A percentile compares a stretch with the other conserved stretches of the same genome.
Evolutionary conservation across 257 asterid species (phyloP).

Genomic region (Paraleonurus japonicus): DNA sequence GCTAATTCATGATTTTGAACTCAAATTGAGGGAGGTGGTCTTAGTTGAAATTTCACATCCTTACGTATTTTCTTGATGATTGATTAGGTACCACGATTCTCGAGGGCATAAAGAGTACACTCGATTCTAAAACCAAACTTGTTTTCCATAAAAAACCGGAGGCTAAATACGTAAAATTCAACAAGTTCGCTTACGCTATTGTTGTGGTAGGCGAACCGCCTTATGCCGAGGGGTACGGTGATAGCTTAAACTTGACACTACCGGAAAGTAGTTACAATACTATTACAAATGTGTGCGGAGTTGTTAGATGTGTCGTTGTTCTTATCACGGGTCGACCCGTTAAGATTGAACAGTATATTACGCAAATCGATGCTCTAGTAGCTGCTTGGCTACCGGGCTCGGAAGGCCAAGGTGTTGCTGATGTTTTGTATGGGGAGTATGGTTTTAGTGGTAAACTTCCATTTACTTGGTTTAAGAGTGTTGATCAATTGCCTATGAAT

Average conservation of each 20-base stretch:
- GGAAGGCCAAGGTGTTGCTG: constrained; percentile 45
- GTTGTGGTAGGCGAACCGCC: constrained; percentile 45
- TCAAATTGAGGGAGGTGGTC: too few species aligned
- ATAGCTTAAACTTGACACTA: constrained; percentile 38
- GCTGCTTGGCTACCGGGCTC: constrained; percentile 49
- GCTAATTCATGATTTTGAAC: too few species aligned
- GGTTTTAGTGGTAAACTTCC: constrained; percentile 38
- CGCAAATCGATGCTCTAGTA: constrained; percentile 31
- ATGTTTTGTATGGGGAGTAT: constrained; percentile 36
- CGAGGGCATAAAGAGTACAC: constrained; percentile 22
- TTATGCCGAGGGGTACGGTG: constrained; percentile 40
- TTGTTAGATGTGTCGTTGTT: constrained; percentile 35
- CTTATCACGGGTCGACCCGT: constrained; percentile 42
- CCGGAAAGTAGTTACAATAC: constrained; percentile 10
- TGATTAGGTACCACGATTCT: constrained; percentile 44
- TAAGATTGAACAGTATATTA: constrained; percentile 32
- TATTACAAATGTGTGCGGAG: constrained; percentile 30
- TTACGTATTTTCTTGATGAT: too few species aligned
- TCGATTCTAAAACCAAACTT: constrained; percentile 25
- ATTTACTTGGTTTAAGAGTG: constrained; percentile 41
- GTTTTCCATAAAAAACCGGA: constrained; percentile 26
- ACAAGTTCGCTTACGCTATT: constrained; percentile 33
- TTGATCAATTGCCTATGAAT: constrained; percentile 44
- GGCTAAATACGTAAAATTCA: constrained; percentile 19
- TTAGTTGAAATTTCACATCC: too few species aligned